phyloP scores from a whole-genome alignment of 2,329 filamentous ascomycete species.

The Alternaria atra region DNA sequence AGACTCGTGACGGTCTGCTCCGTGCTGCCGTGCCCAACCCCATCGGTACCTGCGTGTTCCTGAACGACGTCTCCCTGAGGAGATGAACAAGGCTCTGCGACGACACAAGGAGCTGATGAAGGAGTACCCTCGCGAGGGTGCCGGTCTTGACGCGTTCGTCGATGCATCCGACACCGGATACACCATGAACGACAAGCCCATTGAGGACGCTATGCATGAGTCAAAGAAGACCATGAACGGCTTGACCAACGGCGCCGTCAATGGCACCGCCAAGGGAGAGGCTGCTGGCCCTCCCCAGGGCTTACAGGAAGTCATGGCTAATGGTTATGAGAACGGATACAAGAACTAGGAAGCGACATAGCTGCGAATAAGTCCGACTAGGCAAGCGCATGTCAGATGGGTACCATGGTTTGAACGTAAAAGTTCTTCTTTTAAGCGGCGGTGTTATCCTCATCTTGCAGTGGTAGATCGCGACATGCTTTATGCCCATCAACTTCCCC shows the following conservation, averaged over 20 bases:
- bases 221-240: conserved; percentile 35
- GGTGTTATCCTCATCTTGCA: conserved; percentile 2
- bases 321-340: conserved; percentile 44
- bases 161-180: conserved; percentile 74
- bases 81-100: conserved; percentile 68
- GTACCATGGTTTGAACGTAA: conserved; percentile 7
- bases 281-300: conserved; percentile 29
- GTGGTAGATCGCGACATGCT: conserved; percentile 5
- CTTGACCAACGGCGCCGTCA: conserved; percentile 34
- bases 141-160: conserved; percentile 73
- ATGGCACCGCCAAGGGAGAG: conserved; percentile 32
- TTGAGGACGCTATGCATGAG: conserved; percentile 41
- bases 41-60: conserved; percentile 71
- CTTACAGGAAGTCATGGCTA: conserved; percentile 38
- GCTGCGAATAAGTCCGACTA: conserved; percentile 23
- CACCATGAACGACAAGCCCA: conserved; percentile 57
- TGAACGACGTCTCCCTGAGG: conserved; percentile 72
- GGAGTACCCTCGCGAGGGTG: conserved; percentile 69
- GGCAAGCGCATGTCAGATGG: conserved; percentile 19
- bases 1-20: conserved; percentile 74
- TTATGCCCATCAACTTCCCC: conserved; percentile 10
- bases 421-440: conserved; percentile 13
- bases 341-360: conserved; percentile 35
- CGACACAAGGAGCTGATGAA: conserved; percentile 72
- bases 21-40: conserved; percentile 74